These are phyloP conservation scores for Mesembryanthemum crystallinum DNA, from an alignment of 148 eudicot species.

Conservation along the genomic window DNA sequence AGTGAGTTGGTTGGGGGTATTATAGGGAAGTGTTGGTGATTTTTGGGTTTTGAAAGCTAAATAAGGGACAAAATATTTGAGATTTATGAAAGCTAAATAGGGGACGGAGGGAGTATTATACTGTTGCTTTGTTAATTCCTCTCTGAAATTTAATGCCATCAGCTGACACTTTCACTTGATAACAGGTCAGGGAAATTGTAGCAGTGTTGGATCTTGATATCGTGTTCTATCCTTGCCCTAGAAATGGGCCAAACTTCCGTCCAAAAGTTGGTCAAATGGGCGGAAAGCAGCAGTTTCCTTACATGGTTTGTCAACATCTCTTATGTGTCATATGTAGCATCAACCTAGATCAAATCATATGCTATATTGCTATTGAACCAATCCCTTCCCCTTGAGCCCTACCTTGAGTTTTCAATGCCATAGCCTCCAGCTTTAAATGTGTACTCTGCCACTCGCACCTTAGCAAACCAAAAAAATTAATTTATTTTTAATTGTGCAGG, in stretches of 20 bases:
- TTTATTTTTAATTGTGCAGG: slow-evolving; percentile 44
- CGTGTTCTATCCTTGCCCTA: slow-evolving; percentile 91
- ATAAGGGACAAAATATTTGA: no score
- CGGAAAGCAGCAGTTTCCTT: slow-evolving; percentile 89
- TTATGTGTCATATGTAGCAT: slow-evolving; percentile 3
- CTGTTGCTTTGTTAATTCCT: background rate
- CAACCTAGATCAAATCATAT: background rate
- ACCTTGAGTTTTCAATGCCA: background rate
- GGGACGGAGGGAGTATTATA: no score
- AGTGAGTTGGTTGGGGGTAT: no score
- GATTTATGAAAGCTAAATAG: no score
- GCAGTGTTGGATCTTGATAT: slow-evolving; percentile 88
- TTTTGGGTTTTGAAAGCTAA: no score
- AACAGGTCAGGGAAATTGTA: slow-evolving; percentile 91
- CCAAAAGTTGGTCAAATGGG: slow-evolving; percentile 82
- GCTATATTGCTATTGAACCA: no score
- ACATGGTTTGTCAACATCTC: slow-evolving; percentile 61
- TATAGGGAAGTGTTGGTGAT: no score
- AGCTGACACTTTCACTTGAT: slow-evolving; percentile 10
- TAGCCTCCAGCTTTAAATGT: background rate
- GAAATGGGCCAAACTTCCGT: slow-evolving; percentile 87
- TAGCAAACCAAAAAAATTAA: background rate
- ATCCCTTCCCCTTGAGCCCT: no score
- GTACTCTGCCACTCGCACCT: background rate
- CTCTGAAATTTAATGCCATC: slow-evolving; percentile 4